These are phyloP conservation scores for Fimicolochytrium jonesii DNA, from an alignment of 192 early-diverging fungal genomes.

Conservation along the genomic window DNA sequence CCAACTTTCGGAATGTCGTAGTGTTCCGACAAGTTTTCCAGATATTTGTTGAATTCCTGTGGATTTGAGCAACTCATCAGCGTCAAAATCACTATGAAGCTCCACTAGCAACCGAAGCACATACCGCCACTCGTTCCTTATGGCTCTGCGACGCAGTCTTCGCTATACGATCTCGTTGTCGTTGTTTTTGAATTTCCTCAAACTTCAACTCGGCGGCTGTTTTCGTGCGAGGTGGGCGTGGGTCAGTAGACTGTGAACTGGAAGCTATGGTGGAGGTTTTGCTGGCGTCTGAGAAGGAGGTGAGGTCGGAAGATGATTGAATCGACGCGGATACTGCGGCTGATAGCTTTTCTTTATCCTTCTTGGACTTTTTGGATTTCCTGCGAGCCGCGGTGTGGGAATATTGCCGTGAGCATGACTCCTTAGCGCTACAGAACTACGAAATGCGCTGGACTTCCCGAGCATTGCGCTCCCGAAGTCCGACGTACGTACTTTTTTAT, in stretches of 20 bases:
- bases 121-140: slow-evolving; percentile 69
- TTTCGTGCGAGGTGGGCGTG: slow-evolving; percentile 36
- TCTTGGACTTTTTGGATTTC: slow-evolving; percentile 45
- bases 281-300: background rate
- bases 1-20: slow-evolving; percentile 82
- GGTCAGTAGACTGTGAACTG: too few species aligned
- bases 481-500: slow-evolving; percentile 47
- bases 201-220: slow-evolving; percentile 70
- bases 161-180: slow-evolving; percentile 62
- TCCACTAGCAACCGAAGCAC: slow-evolving; percentile 1
- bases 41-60: slow-evolving; percentile 67
- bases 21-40: slow-evolving; percentile 71
- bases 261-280: background rate
- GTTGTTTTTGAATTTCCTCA: slow-evolving; percentile 59
- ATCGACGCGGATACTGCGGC: slow-evolving; percentile 4
- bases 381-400: too few species aligned
- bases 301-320: background rate
- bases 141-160: slow-evolving; percentile 67
- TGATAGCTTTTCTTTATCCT: slow-evolving; percentile 43
- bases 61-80: background rate
- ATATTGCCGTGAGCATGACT: too few species aligned
- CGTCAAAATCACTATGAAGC: background rate
- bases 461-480: too few species aligned
- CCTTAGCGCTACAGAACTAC: too few species aligned
- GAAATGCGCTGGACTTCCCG: too few species aligned